Evolutionary conservation across 2,329 filamentous ascomycete genomes (phyloP), one percentile per base, ranked within the genome.

Genomic region (Clonostachys sp.): DNA sequence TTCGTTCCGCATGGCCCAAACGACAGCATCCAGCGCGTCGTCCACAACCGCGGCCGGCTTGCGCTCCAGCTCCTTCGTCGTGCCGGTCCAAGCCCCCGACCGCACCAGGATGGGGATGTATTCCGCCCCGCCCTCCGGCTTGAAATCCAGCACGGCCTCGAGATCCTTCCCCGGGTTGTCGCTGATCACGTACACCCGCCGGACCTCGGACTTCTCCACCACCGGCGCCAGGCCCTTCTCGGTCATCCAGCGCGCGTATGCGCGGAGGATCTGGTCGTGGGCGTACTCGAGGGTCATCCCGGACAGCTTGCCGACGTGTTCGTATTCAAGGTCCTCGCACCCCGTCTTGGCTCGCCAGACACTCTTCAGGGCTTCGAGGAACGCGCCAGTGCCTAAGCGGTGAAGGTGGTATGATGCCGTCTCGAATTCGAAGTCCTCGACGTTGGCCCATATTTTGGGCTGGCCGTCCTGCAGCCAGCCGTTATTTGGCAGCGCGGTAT

Each of bases 141-240:
- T 60, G 60, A 87, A 96, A 42, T 79, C 77, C 61, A 95, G 95
- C 17, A 89, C 91, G 6, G 94, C 94, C 6, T 81, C 74, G 54
- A 99, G 96, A 63, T 99, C 94, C 56, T 87, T 94, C 61, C 89
- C 89, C 6, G 88, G 87, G 59, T 92, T 92, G 60, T 92, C 88
- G 6, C 94, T 94, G 40, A 97, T 81, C 92, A 97, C 97, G 67
- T 95, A 97, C 12, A 97, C 91, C 41, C 77, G 80, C 57, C 76
- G 74, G 47, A 96, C 77, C 75, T 33, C 35, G 17, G 59, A 64
- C 4, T 52, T 57, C 36, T 47, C 38, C 5, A 5, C 44, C 41
- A 35, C 45, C n/a, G 39, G 47, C 14, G 54, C 45, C 36, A 50
- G 40, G 18, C 51, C 50, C 17, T 30, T 39, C 14, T 39, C 41